These are phyloP conservation scores for Monosporascus sp. DNA, from an alignment of 2,329 filamentous ascomycete species.

Conservation along the genomic window DNA sequence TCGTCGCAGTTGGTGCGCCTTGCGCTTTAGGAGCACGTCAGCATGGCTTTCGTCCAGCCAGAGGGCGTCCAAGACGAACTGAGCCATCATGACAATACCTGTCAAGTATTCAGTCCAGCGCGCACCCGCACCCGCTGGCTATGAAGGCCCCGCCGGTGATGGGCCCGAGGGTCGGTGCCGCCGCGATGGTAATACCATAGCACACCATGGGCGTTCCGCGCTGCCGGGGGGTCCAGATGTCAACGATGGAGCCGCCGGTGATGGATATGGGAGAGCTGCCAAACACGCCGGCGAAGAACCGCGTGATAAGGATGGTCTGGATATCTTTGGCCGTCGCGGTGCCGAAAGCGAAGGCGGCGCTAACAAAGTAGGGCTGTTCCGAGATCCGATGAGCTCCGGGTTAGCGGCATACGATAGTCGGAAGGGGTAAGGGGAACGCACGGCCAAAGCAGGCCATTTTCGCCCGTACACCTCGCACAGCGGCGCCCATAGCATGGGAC, in stretches of 20 bases:
- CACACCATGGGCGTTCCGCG: constrained; percentile 51
- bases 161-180: constrained; percentile 57
- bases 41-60: too few relatives aligned
- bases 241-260: constrained; percentile 47
- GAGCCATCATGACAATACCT: too few relatives aligned
- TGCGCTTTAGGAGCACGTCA: too few relatives aligned
- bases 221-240: constrained; percentile 43
- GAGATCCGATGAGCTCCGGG: constrained; percentile 26
- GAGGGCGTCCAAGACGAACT: too few relatives aligned
- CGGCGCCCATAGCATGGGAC: constrained; percentile 57
- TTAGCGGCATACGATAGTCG: constrained; percentile 32
- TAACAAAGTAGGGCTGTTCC: too few relatives aligned
- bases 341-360: constrained; percentile 47
- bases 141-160: constrained; percentile 58
- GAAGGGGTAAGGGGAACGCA: constrained; percentile 41
- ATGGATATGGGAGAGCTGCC: constrained; percentile 49
- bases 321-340: constrained; percentile 47
- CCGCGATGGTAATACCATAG: constrained; percentile 59
- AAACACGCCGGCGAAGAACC: constrained; percentile 53
- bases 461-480: constrained; percentile 51
- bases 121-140: constrained; percentile 56
- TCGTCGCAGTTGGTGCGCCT: too few relatives aligned
- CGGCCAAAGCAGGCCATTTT: constrained; percentile 19
- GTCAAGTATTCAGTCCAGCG: constrained; percentile 40
- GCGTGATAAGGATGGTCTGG: constrained; percentile 49